Evolutionary conservation across 2,329 filamentous ascomycete species (phyloP), one percentile per base, ranked within the genome.

Genomic region (Aspergillus bombycis): DNA sequence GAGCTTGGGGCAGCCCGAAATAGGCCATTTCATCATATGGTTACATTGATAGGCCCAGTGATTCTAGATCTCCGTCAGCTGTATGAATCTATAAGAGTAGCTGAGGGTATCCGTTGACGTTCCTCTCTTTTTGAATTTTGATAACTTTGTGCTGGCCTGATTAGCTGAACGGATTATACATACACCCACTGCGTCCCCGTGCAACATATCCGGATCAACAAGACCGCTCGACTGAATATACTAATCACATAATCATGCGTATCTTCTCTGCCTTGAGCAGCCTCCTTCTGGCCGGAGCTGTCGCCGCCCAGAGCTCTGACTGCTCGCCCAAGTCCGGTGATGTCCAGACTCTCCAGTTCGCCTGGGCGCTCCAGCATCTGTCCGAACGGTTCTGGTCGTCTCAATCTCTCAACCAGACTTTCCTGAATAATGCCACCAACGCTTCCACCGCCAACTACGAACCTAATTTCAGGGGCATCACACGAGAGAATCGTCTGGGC

Each of bases 391-490:
- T 66, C 69, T 75, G 73, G 58, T 56, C 65, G 11, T 63, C 60
- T 7, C 58, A 67, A 28, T 58, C 69, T 7, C 34, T 72, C 57
- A 73, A 75, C 62, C 60, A 68, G 48, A 70, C 68, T 7, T 68
- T 74, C 63, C 59, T 72, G 50, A 59, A 52, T 11, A 58, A 56
- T 57, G 66, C 69, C 38, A 64, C 61, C 16, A 70, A 72, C 46
- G 66, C 61, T 57, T 65, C 68, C 11, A 65, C 14, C 34, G 63
- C 67, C 34, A 67, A 68, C 41, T 67, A 70, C 46, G 56, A 43
- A 30, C 30, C 63, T 38, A 74, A 75, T 60, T 63, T 75, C 56
- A 62, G 60, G 28, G 72, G 72, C 16, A 66, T 75, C 6, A 64
- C 69, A 59, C 62, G 67, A 21, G 64, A 71, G 50, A 72, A 69